phyloP scores from a whole-genome alignment of 306 rosid species.

The apple (Malus domestica) region ASM211411v1 NC_041798.1:39375001-39375500 shows the following conservation, averaged over 20 bases:
- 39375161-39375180: conserved; percentile 13
- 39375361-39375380: not conserved
- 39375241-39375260: not conserved
- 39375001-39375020: conserved; percentile 49
- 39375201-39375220: too few relatives aligned
- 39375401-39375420: not conserved
- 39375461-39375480: not conserved
- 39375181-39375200: conserved; percentile 21
- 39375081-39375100: conserved; percentile 57
- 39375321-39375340: not conserved
- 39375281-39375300: not conserved
- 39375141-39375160: conserved; percentile 30
- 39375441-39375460: too few relatives aligned
- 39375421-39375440: too few relatives aligned
- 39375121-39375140: conserved; percentile 14
- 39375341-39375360: not conserved
- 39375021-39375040: conserved; percentile 35
- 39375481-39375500: too few relatives aligned
- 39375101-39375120: conserved; percentile 52
- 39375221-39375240: too few relatives aligned
- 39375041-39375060: conserved; percentile 50
- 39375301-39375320: not conserved
- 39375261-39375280: not conserved
- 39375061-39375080: conserved; percentile 44
- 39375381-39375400: conserved; percentile 2